These are phyloP conservation scores for Plasmodium reichenowi DNA, from an alignment of 169 alveolate genomes.

Conservation along the genomic window DNA sequence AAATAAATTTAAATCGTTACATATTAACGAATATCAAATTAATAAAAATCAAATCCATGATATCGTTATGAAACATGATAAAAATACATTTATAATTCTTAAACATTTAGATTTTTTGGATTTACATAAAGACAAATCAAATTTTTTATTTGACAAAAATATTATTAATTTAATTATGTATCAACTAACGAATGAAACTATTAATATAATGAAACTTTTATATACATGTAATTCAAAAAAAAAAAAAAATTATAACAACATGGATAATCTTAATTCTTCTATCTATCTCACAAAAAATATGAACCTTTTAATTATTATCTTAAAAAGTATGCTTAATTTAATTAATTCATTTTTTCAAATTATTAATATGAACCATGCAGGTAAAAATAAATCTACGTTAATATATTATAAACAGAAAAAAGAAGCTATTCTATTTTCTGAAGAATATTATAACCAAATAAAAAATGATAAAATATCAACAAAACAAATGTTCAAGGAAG, in stretches of 20 bases:
- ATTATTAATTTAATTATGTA: conserved; percentile 32
- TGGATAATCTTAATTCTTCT: too few species aligned
- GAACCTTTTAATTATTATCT: background rate
- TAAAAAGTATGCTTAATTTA: conserved; percentile 25
- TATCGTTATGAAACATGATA: background rate
- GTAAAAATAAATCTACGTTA: conserved; percentile 28
- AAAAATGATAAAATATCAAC: conserved; percentile 20
- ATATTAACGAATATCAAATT: conserved; percentile 29
- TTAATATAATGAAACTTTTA: conserved; percentile 7
- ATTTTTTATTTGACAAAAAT: conserved; percentile 26
- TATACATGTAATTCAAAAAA: conserved; percentile 4
- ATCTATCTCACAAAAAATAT: conserved; percentile 3
- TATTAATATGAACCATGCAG: conserved; percentile 16
- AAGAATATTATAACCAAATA: conserved; percentile 38
- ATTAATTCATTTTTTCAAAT: conserved; percentile 17
- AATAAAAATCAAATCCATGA: conserved; percentile 5
- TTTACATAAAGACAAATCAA: background rate
- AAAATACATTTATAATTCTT: conserved; percentile 32
- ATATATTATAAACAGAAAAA: conserved; percentile 2
- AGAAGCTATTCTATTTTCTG: conserved; percentile 22
- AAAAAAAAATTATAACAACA: conserved; percentile 18
- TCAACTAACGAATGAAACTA: conserved; percentile 36
- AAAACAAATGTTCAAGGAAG: conserved; percentile 3
- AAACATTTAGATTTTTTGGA: conserved; percentile 35
- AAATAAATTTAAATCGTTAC: conserved; percentile 3